Evolutionary conservation across 2,329 filamentous ascomycete genomes (phyloP).

Genomic region (Lomentospora prolificans): DNA sequence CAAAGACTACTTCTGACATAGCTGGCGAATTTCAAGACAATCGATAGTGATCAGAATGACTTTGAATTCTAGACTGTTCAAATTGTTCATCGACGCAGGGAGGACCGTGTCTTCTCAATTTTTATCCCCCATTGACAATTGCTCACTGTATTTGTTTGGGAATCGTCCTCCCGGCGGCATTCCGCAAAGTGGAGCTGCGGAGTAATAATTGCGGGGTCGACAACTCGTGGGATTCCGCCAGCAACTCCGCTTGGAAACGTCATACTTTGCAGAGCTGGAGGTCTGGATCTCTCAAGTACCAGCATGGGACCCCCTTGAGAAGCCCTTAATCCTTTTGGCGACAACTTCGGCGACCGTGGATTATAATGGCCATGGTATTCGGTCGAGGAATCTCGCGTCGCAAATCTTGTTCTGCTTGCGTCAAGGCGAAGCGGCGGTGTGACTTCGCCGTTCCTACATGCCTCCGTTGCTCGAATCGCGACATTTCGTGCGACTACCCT

Average conservation of each 20-base stretch:
- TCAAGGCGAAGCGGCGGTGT: background rate
- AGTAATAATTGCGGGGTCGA: background rate
- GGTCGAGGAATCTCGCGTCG: background rate
- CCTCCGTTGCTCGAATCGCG: background rate
- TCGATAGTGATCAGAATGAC: background rate
- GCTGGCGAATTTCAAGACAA: background rate
- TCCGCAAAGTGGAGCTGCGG: background rate
- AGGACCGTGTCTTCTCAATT: background rate
- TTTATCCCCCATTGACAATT: too few relatives aligned
- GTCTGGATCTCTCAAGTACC: too few relatives aligned
- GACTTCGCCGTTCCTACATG: background rate
- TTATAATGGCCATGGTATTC: background rate
- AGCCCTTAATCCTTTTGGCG: background rate
- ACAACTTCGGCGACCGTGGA: background rate
- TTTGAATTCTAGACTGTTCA: background rate
- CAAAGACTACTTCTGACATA: constrained; percentile 25
- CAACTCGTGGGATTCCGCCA: background rate
- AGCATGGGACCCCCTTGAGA: background rate
- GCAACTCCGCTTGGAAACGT: background rate
- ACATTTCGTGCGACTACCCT: background rate
- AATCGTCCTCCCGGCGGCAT: background rate
- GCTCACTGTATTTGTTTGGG: background rate
- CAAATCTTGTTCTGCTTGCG: background rate
- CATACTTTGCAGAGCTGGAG: too few relatives aligned
- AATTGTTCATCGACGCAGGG: background rate